Percentiles rank a stretch among this genome's conserved stretches.
phyloP scores from a whole-genome alignment of 2,329 filamentous ascomycete species.

The Dissoconium aciculare region DNA sequence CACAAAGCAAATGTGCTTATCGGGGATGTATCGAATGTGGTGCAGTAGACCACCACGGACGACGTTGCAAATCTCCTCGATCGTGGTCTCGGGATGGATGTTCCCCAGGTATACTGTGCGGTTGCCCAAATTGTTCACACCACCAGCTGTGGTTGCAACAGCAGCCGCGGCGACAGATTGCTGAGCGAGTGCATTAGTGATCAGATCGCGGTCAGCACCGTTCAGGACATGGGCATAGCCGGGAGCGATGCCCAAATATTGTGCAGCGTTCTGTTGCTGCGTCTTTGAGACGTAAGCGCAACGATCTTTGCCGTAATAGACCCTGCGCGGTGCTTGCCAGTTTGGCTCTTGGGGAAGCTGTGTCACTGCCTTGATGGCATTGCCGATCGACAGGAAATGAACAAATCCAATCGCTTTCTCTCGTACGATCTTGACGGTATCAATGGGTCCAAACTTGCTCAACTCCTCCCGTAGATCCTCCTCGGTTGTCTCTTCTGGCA shows the following conservation, averaged over 20 bases:
- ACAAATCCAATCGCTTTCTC: slow-evolving; percentile 98
- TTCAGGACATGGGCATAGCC: slow-evolving; percentile 95
- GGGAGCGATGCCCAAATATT: slow-evolving; percentile 92
- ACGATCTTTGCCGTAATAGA: slow-evolving; percentile 97
- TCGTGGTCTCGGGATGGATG: slow-evolving; percentile 96
- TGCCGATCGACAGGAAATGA: slow-evolving; percentile 92
- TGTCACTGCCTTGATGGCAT: slow-evolving; percentile 94
- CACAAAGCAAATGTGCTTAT: slow-evolving; percentile 99
- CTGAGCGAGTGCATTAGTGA: slow-evolving; percentile 89
- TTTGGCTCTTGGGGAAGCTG: slow-evolving; percentile 92
- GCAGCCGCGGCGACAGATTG: slow-evolving; percentile 95
- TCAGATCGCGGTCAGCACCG: slow-evolving; percentile 86
- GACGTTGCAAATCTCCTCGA: slow-evolving; percentile 99
- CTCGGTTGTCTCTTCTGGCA: slow-evolving; percentile 78
- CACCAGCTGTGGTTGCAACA: slow-evolving; percentile 88
- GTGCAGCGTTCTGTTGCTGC: slow-evolving; percentile 95
- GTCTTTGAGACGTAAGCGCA: slow-evolving; percentile 99
- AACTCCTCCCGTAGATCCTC: slow-evolving; percentile 89
- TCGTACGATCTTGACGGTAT: slow-evolving; percentile 92
- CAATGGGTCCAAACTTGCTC: slow-evolving; percentile 89
- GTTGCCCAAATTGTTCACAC: slow-evolving; percentile 94
- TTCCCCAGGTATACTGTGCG: slow-evolving; percentile 96
- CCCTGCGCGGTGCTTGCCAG: slow-evolving; percentile 88
- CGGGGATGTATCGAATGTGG: slow-evolving; percentile 96
- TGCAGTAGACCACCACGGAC: slow-evolving; percentile 89